These are phyloP conservation scores for Debaryomyces sp. DNA, from an alignment of 1,139 yeast genomes.

Conservation along the genomic window DNA sequence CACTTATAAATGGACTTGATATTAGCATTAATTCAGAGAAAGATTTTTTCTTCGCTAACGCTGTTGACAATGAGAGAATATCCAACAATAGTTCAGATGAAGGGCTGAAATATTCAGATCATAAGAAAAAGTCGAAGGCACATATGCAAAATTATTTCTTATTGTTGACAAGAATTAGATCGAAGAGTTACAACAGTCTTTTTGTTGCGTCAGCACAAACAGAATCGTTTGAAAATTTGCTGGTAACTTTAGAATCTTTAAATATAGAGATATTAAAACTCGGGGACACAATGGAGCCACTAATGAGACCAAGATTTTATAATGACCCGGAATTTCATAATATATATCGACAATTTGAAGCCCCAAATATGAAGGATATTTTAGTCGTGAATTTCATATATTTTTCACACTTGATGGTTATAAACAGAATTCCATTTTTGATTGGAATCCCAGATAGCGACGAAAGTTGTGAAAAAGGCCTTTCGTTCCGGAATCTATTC, in stretches of 20 bases:
- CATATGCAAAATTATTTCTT: conserved; percentile 17
- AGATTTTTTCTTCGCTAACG: background rate
- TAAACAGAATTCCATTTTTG: conserved; percentile 37
- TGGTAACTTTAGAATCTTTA: conserved; percentile 19
- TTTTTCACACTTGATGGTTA: conserved; percentile 38
- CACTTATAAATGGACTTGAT: conserved; percentile 54
- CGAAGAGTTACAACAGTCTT: conserved; percentile 30
- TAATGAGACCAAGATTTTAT: conserved; percentile 26
- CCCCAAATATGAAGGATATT: conserved; percentile 16
- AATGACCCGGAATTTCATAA: conserved; percentile 27
- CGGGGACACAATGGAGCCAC: conserved; percentile 16
- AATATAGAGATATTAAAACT: conserved; percentile 25
- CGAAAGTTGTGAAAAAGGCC: conserved; percentile 15
- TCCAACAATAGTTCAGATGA: background rate
- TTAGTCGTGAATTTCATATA: conserved; percentile 30
- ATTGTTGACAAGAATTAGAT: conserved; percentile 28
- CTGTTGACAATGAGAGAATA: background rate
- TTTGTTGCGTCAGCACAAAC: conserved; percentile 31
- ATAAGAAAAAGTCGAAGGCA: no score
- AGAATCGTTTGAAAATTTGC: conserved; percentile 18
- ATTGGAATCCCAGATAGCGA: conserved; percentile 18
- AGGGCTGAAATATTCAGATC: background rate
- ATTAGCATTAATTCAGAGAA: conserved; percentile 33
- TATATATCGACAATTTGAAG: conserved; percentile 1
- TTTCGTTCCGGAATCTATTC: conserved; percentile 27